Evolutionary conservation across 495 filamentous ascomycete species (phyloP).

Genomic region (Penicillium egyptiacum): DNA sequence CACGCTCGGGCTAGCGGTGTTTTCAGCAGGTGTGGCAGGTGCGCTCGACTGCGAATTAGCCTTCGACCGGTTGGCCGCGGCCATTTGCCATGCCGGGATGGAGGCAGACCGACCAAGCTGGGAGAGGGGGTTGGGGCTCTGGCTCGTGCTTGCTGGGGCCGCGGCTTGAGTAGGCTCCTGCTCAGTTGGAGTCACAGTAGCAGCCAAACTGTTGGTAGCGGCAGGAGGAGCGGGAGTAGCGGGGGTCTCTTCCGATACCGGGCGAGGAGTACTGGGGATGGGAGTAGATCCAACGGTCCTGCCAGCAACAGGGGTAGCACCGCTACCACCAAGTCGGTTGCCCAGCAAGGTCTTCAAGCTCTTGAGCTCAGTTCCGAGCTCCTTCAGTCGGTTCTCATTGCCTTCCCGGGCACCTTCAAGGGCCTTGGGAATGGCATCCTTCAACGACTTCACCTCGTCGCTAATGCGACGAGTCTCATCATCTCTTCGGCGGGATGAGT

Average conservation of each 20-base stretch:
- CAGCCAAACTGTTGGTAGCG: constrained; percentile 28
- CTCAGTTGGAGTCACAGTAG: constrained; percentile 33
- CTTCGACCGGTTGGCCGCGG: constrained; percentile 62
- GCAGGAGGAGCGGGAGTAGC: constrained; percentile 28
- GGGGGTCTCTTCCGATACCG: constrained; percentile 26
- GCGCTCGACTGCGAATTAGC: constrained; percentile 35
- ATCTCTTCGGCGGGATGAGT: constrained; percentile 72
- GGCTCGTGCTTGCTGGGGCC: constrained; percentile 35
- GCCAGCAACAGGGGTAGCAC: constrained; percentile 38
- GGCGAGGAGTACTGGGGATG: constrained; percentile 26
- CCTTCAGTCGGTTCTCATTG: constrained; percentile 76
- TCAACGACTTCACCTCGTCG: constrained; percentile 82
- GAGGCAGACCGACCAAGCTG: constrained; percentile 58
- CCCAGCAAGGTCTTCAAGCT: constrained; percentile 85
- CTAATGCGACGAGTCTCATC: constrained; percentile 79
- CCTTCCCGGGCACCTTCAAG: constrained; percentile 82
- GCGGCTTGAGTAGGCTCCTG: constrained; percentile 38
- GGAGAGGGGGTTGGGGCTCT: constrained; percentile 41
- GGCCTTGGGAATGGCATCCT: constrained; percentile 82
- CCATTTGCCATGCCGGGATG: constrained; percentile 93
- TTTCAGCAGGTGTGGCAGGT: constrained; percentile 22
- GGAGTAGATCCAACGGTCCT: constrained; percentile 31
- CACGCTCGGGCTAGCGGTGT: constrained; percentile 20
- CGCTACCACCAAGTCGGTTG: constrained; percentile 67
- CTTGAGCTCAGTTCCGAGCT: constrained; percentile 84